These are phyloP conservation scores for Colletotrichum graminicola DNA, from an alignment of 2,329 filamentous ascomycete genomes.

Conservation along the genomic window DNA sequence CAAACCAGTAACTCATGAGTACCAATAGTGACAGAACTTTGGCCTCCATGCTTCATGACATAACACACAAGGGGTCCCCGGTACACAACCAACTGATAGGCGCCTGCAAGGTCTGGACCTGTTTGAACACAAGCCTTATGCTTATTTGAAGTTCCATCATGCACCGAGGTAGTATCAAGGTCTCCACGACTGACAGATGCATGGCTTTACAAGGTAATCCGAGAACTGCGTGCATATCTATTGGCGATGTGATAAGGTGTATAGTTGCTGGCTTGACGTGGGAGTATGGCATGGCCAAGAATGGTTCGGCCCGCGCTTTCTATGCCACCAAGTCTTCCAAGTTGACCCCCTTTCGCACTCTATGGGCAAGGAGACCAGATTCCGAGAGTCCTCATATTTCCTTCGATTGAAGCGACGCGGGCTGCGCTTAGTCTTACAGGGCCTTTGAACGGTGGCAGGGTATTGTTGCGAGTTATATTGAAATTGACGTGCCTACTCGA, in stretches of 20 bases:
- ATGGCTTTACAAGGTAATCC: neutral
- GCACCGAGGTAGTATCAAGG: neutral
- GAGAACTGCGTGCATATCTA: neutral
- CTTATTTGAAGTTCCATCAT: neutral
- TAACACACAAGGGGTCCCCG: neutral
- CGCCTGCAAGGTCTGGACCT: neutral
- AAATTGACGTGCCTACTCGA: neutral
- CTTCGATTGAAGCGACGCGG: neutral
- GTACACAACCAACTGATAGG: neutral
- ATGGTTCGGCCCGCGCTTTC: neutral
- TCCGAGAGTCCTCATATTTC: neutral
- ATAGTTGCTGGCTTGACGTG: neutral
- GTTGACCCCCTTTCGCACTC: neutral
- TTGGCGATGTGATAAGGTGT: neutral
- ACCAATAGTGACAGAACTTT: neutral
- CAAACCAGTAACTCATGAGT: neutral
- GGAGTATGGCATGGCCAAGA: neutral
- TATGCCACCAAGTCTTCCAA: neutral
- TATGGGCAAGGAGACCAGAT: neutral
- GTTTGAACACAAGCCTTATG: neutral
- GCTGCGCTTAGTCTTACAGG: neutral
- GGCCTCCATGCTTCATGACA: no score
- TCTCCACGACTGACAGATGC: neutral
- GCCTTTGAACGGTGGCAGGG: neutral
- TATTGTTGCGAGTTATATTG: neutral